Evolutionary conservation across 2,329 filamentous ascomycete species (phyloP).

Genomic region (Pestalotiopsis sp.): DNA sequence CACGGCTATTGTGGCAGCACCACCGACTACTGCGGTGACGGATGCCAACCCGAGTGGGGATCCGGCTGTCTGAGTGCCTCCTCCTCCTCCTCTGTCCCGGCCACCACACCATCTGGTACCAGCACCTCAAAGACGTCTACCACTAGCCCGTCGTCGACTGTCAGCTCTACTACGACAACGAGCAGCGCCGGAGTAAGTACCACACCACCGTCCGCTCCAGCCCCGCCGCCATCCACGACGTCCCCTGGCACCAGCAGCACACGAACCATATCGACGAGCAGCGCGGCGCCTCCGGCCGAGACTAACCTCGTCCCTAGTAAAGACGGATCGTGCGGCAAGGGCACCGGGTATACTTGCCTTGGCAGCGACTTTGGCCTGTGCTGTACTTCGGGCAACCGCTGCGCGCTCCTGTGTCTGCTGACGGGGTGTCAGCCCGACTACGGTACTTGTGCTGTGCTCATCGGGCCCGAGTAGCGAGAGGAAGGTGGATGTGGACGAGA

Average conservation of each 20-base stretch:
- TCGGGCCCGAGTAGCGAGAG: neutral
- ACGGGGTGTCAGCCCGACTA: slow-evolving; percentile 20
- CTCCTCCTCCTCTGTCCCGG: slow-evolving; percentile 13
- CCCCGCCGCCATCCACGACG: slow-evolving; percentile 11
- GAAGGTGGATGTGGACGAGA: neutral
- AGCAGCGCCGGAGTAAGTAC: neutral
- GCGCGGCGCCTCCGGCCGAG: neutral
- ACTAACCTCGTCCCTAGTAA: slow-evolving; percentile 15
- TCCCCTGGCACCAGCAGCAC: neutral
- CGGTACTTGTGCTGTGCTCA: slow-evolving; percentile 18
- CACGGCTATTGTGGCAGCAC: slow-evolving; percentile 41
- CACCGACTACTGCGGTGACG: slow-evolving; percentile 40
- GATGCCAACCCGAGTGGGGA: slow-evolving; percentile 40
- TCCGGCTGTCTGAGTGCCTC: slow-evolving; percentile 21
- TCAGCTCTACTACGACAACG: neutral
- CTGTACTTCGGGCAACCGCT: slow-evolving; percentile 20
- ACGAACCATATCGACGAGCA: neutral
- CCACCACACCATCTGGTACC: slow-evolving; percentile 17
- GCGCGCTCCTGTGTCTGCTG: slow-evolving; percentile 23
- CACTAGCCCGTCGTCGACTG: neutral
- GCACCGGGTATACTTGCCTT: slow-evolving; percentile 22
- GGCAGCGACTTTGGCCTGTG: slow-evolving; percentile 22
- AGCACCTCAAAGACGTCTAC: slow-evolving; percentile 8
- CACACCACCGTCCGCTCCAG: neutral
- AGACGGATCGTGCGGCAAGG: slow-evolving; percentile 25